A percentile compares a stretch with the other conserved stretches of the same genome.
phyloP scores from a whole-genome alignment of 352 stramenopile species.

The Salisapilia sapeloensis region DNA sequence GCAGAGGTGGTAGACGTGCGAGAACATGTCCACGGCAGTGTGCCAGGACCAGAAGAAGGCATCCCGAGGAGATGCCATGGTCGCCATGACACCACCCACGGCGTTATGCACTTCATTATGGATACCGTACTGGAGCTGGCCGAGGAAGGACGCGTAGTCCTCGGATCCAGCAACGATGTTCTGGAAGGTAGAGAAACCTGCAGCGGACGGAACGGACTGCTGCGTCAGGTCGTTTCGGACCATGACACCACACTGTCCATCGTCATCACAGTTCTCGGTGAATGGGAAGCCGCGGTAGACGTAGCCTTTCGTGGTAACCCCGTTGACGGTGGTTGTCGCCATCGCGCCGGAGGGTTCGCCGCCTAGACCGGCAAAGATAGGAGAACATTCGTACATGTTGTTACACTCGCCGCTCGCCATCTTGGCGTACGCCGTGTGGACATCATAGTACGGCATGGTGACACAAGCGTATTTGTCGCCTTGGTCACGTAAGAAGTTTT shows the following conservation, averaged over 20 bases:
- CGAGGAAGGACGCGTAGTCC: constrained; percentile 39
- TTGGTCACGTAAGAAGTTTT: constrained; percentile 42
- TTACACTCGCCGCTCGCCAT: constrained; percentile 19
- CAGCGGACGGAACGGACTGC: constrained; percentile 17
- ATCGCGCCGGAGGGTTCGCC: constrained; percentile 7
- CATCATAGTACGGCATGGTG: constrained; percentile 66
- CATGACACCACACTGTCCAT: constrained; percentile 13
- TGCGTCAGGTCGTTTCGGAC: constrained; percentile 23
- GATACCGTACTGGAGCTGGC: constrained; percentile 35
- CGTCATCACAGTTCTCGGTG: constrained; percentile 19
- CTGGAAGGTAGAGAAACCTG: constrained; percentile 32
- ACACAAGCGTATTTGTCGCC: constrained; percentile 37
- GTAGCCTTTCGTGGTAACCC: constrained; percentile 12
- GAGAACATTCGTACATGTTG: constrained; percentile 46
- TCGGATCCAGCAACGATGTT: constrained; percentile 21
- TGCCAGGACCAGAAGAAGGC: constrained; percentile 62
- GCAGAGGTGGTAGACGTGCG: constrained; percentile 50
- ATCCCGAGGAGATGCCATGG: constrained; percentile 26
- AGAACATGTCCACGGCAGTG: constrained; percentile 43
- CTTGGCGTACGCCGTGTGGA: constrained; percentile 42
- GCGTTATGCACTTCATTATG: constrained; percentile 46
- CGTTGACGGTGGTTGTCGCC: constrained; percentile 9
- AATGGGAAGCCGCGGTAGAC: constrained; percentile 13
- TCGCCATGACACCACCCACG: constrained; percentile 31
- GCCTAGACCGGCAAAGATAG: constrained; percentile 32